Percentiles rank a stretch among this genome's conserved stretches.
Conservation (phyloP, 2,329 filamentous ascomycete species). For the Aspergillus thermomutatus region DNA sequence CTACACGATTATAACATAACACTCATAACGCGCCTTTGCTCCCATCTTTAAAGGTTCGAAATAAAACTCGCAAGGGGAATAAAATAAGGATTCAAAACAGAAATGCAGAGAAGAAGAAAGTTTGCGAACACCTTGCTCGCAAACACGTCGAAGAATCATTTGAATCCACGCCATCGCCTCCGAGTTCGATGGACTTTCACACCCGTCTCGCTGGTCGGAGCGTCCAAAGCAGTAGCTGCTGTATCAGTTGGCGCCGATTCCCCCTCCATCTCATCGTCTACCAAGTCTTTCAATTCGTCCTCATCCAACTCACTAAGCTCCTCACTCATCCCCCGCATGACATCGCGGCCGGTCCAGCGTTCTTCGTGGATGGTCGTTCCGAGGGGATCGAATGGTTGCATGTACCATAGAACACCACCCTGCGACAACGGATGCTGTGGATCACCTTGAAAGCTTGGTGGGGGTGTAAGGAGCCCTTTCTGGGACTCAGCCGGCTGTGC, state of each 20-base stretch:
- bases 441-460: conserved; percentile 40
- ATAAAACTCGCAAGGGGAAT: conserved; percentile 8
- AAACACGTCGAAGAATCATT: conserved; percentile 6
- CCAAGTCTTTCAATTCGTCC: conserved; percentile 73
- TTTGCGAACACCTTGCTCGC: neutral
- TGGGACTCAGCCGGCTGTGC: conserved; percentile 37
- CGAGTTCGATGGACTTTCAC: conserved; percentile 30
- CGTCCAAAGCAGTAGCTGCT: conserved; percentile 13
- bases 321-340: conserved; percentile 72
- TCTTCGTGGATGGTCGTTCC: conserved; percentile 79
- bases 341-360: conserved; percentile 68
- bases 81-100: conserved; percentile 11
- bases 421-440: conserved; percentile 54
- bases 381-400: conserved; percentile 72
- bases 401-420: conserved; percentile 85
- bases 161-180: conserved; percentile 31
- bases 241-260: conserved; percentile 8
- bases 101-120: conserved; percentile 6
- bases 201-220: conserved; percentile 9
- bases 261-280: conserved; percentile 47
- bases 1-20: neutral
- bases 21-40: conserved; percentile 1
- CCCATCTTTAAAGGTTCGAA: neutral
- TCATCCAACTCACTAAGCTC: conserved; percentile 90
- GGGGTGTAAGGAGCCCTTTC: conserved; percentile 36